Evolutionary conservation across 2,329 filamentous ascomycete genomes (phyloP).

Genomic region (Microcera coccophila): DNA sequence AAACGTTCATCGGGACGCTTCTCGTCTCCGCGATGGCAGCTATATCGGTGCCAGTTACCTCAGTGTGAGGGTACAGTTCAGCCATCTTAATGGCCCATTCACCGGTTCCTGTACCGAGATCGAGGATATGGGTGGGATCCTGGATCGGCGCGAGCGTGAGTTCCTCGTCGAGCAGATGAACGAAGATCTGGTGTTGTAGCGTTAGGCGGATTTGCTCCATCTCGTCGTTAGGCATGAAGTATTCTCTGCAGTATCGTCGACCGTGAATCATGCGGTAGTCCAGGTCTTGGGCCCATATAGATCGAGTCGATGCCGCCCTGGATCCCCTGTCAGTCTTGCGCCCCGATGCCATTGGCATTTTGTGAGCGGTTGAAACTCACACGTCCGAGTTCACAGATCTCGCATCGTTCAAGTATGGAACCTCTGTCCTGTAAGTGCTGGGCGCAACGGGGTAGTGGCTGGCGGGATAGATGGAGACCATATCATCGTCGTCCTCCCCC

Average conservation of each 20-base stretch:
- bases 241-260: conserved; percentile 59
- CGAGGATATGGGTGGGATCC: conserved; percentile 44
- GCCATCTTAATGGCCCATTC: conserved; percentile 51
- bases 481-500: conserved; percentile 35
- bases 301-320: conserved; percentile 45
- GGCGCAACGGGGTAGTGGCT: conserved; percentile 39
- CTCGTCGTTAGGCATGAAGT: conserved; percentile 65
- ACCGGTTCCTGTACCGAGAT: conserved; percentile 58
- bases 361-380: not conserved
- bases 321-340: not conserved
- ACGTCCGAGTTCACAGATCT: conserved; percentile 1
- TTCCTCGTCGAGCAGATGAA: conserved; percentile 46
- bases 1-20: conserved; percentile 54
- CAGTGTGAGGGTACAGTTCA: conserved; percentile 49
- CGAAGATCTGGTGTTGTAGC: conserved; percentile 60
- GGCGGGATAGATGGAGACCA: conserved; percentile 42
- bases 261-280: conserved; percentile 58
- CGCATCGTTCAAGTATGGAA: conserved; percentile 27
- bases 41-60: conserved; percentile 57
- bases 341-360: not conserved
- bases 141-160: conserved; percentile 42
- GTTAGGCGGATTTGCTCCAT: conserved; percentile 60
- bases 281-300: conserved; percentile 48
- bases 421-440: conserved; percentile 33
- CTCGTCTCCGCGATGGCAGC: conserved; percentile 54